Conservation (phyloP, 805 yeast species). For the Isabelozyma rhagii region DNA sequence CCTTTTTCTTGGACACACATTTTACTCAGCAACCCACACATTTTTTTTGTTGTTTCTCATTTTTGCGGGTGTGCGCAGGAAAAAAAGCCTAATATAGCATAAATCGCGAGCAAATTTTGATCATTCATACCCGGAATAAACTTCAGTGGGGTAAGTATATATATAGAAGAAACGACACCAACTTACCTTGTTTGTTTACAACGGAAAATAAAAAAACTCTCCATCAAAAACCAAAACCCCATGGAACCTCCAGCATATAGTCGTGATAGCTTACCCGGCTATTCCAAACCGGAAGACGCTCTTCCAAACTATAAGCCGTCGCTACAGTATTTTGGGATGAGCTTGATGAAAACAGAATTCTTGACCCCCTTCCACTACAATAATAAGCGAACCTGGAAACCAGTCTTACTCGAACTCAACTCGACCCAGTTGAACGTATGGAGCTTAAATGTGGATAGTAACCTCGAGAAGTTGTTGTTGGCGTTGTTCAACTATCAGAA, state of each 20-base stretch:
- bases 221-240: neutral
- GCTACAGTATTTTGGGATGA: constrained; percentile 28
- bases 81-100: too few species aligned
- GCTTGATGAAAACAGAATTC: constrained; percentile 34
- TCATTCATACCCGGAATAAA: neutral
- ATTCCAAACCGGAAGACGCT: constrained; percentile 17
- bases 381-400: constrained; percentile 26
- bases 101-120: neutral
- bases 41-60: too few species aligned
- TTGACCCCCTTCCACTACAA: constrained; percentile 33
- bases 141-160: neutral
- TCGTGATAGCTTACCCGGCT: constrained; percentile 14
- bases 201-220: too few species aligned
- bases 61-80: too few species aligned
- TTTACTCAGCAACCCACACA: too few species aligned
- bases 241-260: neutral
- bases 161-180: neutral
- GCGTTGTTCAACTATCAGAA: constrained; percentile 30
- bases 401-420: constrained; percentile 37
- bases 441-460: constrained; percentile 19
- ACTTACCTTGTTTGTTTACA: too few species aligned
- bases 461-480: constrained; percentile 19
- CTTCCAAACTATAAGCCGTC: constrained; percentile 32
- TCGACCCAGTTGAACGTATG: constrained; percentile 37
- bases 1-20: too few species aligned